Percentiles rank a stretch among this genome's conserved stretches.
Conservation (phyloP, 495 filamentous ascomycete species). For the Penicillium herquei region DNA sequence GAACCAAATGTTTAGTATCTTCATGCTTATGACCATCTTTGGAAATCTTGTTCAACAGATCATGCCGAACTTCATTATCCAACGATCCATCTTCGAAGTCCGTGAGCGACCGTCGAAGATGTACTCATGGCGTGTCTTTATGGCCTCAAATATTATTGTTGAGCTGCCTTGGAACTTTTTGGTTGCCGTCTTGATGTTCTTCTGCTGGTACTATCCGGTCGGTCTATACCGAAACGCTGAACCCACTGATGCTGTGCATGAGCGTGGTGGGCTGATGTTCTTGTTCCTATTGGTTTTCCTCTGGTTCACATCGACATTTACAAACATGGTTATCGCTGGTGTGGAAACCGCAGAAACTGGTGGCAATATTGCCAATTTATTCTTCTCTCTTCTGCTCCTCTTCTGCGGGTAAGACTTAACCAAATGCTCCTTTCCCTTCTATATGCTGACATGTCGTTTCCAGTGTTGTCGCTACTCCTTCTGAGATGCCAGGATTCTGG, state of each 20-base stretch:
- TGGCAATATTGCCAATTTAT: conserved; percentile 49
- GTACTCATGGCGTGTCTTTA: conserved; percentile 81
- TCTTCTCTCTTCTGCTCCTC: conserved; percentile 50
- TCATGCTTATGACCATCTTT: conserved; percentile 78
- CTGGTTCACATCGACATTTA: conserved; percentile 50
- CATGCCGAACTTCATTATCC: conserved; percentile 79
- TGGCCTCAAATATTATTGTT: conserved; percentile 72
- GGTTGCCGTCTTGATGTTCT: conserved; percentile 65
- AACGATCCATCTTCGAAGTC: conserved; percentile 78
- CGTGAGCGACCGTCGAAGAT: conserved; percentile 82
- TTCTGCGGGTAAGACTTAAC: conserved; percentile 33
- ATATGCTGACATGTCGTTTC: no score
- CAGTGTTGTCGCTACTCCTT: no score
- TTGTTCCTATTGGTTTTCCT: conserved; percentile 46
- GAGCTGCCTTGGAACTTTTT: conserved; percentile 76
- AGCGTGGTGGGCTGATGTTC: conserved; percentile 32
- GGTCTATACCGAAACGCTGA: conserved; percentile 71
- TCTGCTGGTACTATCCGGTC: conserved; percentile 80
- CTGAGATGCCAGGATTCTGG: no score
- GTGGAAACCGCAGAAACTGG: conserved; percentile 51
- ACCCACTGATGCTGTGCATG: conserved; percentile 47
- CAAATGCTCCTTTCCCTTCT: conserved; percentile 48
- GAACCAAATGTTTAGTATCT: conserved; percentile 85
- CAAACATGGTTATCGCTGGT: conserved; percentile 52
- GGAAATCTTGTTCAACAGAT: conserved; percentile 75